Evolutionary conservation across 2,329 filamentous ascomycete genomes (phyloP).

Genomic region (Trichoderma sp.): DNA sequence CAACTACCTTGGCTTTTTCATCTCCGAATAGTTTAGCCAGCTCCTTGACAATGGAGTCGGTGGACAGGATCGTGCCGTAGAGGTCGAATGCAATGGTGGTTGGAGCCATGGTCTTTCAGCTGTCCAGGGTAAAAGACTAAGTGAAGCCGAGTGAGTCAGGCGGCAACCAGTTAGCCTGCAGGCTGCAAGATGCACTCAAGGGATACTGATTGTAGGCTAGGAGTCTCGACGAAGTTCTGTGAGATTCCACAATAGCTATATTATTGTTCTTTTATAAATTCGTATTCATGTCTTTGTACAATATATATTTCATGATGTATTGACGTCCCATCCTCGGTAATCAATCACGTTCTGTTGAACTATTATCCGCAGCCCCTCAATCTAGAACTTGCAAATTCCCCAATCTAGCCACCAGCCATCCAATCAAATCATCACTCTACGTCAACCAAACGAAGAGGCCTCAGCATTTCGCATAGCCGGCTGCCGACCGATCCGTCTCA

Average conservation of each 20-base stretch:
- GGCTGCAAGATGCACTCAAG: not conserved
- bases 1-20: constrained; percentile 58
- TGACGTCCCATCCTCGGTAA: not conserved
- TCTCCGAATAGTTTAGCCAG: constrained; percentile 59
- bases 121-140: constrained; percentile 12
- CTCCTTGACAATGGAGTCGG: constrained; percentile 64
- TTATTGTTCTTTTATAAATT: not conserved
- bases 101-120: constrained; percentile 31
- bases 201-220: not conserved
- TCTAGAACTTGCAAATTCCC: not conserved
- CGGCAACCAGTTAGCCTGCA: not conserved
- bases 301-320: not conserved
- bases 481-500: not conserved
- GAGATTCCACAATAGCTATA: not conserved
- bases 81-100: constrained; percentile 70
- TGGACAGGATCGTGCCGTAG: constrained; percentile 74
- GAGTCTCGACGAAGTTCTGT: not conserved
- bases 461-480: constrained; percentile 3
- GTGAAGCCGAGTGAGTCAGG: constrained; percentile 25
- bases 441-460: not conserved
- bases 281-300: not conserved
- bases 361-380: constrained; percentile 22
- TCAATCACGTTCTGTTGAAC: not conserved
- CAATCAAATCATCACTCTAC: constrained; percentile 21
- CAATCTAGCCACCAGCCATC: not conserved